A percentile compares a stretch with the other conserved stretches of the same genome.
Evolutionary conservation across 2,329 filamentous ascomycete genomes (phyloP).

Genomic region (Calonectria pseudoreteaudii): DNA sequence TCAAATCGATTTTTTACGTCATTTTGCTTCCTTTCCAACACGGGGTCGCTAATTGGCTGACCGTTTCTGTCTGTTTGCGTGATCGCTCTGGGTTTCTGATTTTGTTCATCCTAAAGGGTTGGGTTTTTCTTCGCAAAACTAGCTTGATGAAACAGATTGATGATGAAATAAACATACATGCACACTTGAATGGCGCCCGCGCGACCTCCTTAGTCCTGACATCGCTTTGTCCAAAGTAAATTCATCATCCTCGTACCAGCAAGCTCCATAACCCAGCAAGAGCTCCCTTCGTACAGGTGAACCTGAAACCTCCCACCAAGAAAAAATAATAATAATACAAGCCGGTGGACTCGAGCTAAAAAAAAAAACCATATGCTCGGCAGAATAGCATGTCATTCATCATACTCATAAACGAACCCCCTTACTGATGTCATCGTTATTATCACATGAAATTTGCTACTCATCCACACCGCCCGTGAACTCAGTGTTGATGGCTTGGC

Average conservation of each 20-base stretch:
- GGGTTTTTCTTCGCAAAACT: background rate
- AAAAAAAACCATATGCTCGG: background rate
- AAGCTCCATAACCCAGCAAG: background rate
- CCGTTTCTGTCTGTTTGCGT: background rate
- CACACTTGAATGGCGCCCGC: background rate
- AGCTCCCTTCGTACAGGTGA: background rate
- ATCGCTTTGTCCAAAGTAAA: background rate
- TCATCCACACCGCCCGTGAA: background rate
- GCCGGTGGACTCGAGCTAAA: background rate
- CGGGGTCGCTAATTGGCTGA: background rate
- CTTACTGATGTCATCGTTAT: background rate
- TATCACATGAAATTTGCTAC: background rate
- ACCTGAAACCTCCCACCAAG: background rate
- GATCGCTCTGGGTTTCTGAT: background rate
- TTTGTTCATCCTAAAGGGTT: background rate
- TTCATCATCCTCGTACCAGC: background rate
- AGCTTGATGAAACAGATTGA: slow-evolving; percentile 3
- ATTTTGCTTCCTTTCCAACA: slow-evolving; percentile 9
- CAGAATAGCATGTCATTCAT: background rate
- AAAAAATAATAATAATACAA: background rate
- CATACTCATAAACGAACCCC: background rate
- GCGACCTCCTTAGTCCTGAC: background rate
- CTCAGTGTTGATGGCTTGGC: slow-evolving; percentile 53
- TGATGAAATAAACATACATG: background rate
- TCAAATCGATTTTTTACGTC: slow-evolving; percentile 34